Base-by-base conservation (phyloP, 768 basidiomycete genomes). In the Psilocybe sp. region DNA sequence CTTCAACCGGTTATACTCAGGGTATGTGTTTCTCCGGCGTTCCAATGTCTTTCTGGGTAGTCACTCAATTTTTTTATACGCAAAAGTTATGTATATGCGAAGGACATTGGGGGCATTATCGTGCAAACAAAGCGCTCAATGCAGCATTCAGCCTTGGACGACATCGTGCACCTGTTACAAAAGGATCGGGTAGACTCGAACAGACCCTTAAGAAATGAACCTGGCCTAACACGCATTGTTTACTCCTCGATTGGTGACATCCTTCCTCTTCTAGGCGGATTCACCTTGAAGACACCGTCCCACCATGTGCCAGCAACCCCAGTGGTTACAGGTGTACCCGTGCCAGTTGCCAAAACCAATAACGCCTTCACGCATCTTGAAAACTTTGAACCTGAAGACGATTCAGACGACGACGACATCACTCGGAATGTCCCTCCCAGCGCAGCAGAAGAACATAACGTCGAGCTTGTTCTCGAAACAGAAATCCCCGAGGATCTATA, bases 211-310 rank as follows among this genome's bases (percentile, higher is more conserved):
- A 5, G 12, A 16, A 35, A 46, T 13, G 16, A 43, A 40, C 23
- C 39, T 19, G 60, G 51, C 9, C 19, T 58, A 3, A 52, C 44
- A 6, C 40, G 50, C 13, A 46, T 61, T 18, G 38, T 57, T 3
- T 61, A 58, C 37, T 49, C 41, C 23, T 45, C 33, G 32, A 34
- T 47, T 20, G 54, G 50, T 32, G 57, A 58, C n/a, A 39, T 60
- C 11, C 19, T 35, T n/a, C 14, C 43, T 11, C 51, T 52, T 18
- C 53, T 60, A 13, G 41, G n/a, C 4, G n/a, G n/a, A 2, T 14
- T 18, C 12, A n/a, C 31, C 16, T 28, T 20, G 28, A 10, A 20
- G 15, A 20, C 28, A 14, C 11, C 36, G 7, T 11, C 14, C 15
- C 40, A 7, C 12, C 11, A 16, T 11, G n/a, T 5, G 11, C 13